phyloP scores from a whole-genome alignment of 2,329 filamentous ascomycete species.

The Stachybotrys chlorohalonatus region DNA sequence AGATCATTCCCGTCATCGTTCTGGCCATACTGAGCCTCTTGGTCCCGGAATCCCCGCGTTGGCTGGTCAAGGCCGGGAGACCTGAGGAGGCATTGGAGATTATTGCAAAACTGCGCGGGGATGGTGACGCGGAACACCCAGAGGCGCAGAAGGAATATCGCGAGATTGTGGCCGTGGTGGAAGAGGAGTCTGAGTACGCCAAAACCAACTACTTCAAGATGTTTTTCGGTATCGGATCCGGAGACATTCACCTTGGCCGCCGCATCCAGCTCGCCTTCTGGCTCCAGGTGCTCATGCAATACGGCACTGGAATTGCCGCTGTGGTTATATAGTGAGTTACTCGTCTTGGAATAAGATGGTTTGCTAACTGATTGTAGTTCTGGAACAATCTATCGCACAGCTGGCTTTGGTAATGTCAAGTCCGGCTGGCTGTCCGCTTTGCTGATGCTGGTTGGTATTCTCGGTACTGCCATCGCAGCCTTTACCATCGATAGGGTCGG shows the following conservation, averaged over 20 bases:
- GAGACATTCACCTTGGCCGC: constrained; percentile 25
- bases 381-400: constrained; percentile 4
- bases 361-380: constrained; percentile 19
- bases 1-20: constrained; percentile 27
- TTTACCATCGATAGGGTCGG: constrained; percentile 28
- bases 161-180: constrained; percentile 27
- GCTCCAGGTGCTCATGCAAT: constrained; percentile 27
- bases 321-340: constrained; percentile 9
- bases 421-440: constrained; percentile 32
- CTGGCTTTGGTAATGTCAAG: constrained; percentile 6
- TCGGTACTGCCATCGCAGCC: constrained; percentile 40
- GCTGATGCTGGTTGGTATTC: constrained; percentile 39
- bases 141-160: constrained; percentile 17
- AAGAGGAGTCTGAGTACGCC: constrained; percentile 20
- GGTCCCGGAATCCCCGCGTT: constrained; percentile 34
- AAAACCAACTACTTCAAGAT: constrained; percentile 28
- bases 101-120: constrained; percentile 12
- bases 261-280: constrained; percentile 27
- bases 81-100: constrained; percentile 16
- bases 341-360: background rate
- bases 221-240: constrained; percentile 26
- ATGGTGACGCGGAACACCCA: constrained; percentile 11
- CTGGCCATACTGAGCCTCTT: constrained; percentile 25
- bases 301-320: background rate
- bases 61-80: constrained; percentile 19